A percentile compares a stretch with the other conserved stretches of the same genome.
phyloP scores from a whole-genome alignment of 108 stramenopile genomes.

The Craspedostauros australis region DNA sequence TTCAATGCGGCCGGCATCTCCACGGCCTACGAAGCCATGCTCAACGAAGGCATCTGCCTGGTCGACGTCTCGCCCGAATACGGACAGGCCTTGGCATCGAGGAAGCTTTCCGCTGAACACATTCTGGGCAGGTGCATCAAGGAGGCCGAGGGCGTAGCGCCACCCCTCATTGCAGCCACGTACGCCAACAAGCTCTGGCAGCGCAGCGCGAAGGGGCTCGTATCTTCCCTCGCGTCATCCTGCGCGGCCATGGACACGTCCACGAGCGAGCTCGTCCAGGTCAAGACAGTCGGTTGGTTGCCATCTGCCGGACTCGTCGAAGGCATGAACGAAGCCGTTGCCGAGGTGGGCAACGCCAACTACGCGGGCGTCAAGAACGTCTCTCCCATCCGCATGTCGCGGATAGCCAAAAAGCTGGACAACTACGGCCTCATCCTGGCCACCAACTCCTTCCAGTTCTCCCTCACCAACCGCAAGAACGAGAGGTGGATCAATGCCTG shows the following conservation, averaged over 20 bases:
- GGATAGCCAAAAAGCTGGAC: slow-evolving; percentile 26
- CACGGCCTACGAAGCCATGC: slow-evolving; percentile 58
- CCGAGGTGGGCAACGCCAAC: slow-evolving; percentile 36
- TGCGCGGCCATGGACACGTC: slow-evolving; percentile 46
- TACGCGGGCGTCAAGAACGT: slow-evolving; percentile 62
- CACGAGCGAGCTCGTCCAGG: slow-evolving; percentile 50
- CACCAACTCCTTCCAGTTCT: slow-evolving; percentile 70
- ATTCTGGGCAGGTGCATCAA: slow-evolving; percentile 42
- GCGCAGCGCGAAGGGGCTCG: slow-evolving; percentile 13
- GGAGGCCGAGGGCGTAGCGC: slow-evolving; percentile 15
- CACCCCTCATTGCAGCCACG: slow-evolving; percentile 13
- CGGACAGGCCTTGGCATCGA: slow-evolving; percentile 24
- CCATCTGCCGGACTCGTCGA: slow-evolving; percentile 35
- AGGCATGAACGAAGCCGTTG: slow-evolving; percentile 25
- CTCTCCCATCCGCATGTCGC: slow-evolving; percentile 18
- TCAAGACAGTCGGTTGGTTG: slow-evolving; percentile 40
- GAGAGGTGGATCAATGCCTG: slow-evolving; percentile 62
- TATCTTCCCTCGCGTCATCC: slow-evolving; percentile 32
- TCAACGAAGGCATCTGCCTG: slow-evolving; percentile 57
- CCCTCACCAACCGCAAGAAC: slow-evolving; percentile 68
- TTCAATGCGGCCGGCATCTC: slow-evolving; percentile 65
- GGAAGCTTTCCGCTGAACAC: slow-evolving; percentile 43
- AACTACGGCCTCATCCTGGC: slow-evolving; percentile 19
- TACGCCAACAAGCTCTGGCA: slow-evolving; percentile 21
- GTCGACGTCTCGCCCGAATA: slow-evolving; percentile 71